Conservation (phyloP, 345 rosid genomes). For the Sonneratia alba region DNA sequence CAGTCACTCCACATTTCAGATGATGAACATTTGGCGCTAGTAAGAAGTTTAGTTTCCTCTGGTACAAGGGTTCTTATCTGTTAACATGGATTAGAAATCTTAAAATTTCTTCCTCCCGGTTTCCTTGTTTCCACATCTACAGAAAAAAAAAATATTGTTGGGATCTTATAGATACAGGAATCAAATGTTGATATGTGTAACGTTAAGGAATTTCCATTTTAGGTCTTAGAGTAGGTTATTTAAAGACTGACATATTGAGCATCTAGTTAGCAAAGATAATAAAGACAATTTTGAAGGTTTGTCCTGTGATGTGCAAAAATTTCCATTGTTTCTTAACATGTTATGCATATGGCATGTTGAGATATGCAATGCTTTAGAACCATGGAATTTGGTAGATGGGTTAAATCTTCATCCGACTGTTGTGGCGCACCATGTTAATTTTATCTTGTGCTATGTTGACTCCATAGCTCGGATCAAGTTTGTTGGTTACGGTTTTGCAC, state of each 20-base stretch:
- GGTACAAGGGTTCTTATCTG: constrained; percentile 11
- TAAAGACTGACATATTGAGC: background rate
- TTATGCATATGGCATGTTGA: background rate
- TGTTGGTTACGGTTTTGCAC: background rate
- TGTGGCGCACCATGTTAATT: background rate
- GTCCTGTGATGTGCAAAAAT: background rate
- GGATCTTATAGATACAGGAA: too few relatives aligned
- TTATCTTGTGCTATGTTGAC: background rate
- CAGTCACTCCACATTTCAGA: constrained; percentile 21
- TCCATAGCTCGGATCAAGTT: background rate
- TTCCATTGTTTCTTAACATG: background rate
- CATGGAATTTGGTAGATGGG: background rate
- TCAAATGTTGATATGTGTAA: background rate
- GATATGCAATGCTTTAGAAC: background rate
- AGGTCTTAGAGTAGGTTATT: background rate
- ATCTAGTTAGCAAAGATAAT: background rate
- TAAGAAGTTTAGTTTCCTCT: constrained; percentile 25
- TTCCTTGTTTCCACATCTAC: background rate
- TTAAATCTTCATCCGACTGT: background rate
- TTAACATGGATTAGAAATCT: constrained; percentile 7
- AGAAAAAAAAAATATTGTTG: background rate
- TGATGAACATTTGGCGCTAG: constrained; percentile 24
- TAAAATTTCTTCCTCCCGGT: background rate
- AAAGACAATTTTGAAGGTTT: background rate
- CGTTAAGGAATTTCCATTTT: background rate